Percentiles rank a stretch among this genome's conserved stretches.
Conservation (phyloP, 495 filamentous ascomycete species). For the Lineolata rhizophorae region DNA sequence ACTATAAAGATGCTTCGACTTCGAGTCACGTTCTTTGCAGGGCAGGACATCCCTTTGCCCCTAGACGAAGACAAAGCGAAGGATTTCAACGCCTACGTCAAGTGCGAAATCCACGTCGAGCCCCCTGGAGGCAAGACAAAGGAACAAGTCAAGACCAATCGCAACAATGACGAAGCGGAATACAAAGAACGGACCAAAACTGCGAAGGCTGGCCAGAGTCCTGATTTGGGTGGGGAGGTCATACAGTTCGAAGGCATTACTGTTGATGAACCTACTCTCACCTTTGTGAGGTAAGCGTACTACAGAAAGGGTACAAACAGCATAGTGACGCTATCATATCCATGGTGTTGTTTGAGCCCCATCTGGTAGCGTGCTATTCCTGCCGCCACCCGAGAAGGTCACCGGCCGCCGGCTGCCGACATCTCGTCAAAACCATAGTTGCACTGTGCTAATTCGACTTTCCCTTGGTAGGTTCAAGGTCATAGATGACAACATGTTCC, state of each 20-base stretch:
- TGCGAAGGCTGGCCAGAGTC: conserved; percentile 30
- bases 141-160: too few species aligned
- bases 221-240: conserved; percentile 46
- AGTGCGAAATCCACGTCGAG: conserved; percentile 62
- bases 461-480: conserved; percentile 46
- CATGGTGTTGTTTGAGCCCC: too few species aligned
- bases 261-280: conserved; percentile 53
- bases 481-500: conserved; percentile 47
- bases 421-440: too few species aligned
- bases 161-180: conserved; percentile 27
- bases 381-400: too few species aligned
- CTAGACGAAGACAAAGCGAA: conserved; percentile 29
- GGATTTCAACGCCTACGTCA: conserved; percentile 56
- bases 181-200: conserved; percentile 50
- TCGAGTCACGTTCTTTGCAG: conserved; percentile 30
- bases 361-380: too few species aligned
- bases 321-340: too few species aligned
- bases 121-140: conserved; percentile 16
- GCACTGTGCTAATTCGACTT: too few species aligned
- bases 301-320: too few species aligned
- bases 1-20: conserved; percentile 28
- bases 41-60: conserved; percentile 32
- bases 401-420: too few species aligned
- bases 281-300: conserved; percentile 50
- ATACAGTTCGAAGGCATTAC: conserved; percentile 37